Base-by-base conservation (phyloP, 75 land plant species). In the Larix kaempferi region DNA sequence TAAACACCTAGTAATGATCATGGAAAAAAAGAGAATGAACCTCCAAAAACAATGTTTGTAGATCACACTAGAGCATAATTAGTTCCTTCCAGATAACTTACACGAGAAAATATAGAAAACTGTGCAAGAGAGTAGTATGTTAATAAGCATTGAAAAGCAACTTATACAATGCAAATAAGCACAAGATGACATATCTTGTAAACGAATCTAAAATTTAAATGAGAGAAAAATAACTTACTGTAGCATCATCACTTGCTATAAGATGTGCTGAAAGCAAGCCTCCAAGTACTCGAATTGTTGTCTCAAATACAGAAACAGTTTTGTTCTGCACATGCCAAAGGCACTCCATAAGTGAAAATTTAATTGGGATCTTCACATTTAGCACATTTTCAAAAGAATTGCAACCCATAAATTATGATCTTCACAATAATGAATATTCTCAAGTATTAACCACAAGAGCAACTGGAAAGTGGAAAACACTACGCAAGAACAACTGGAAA, bases 221-320 rank as follows among this genome's bases (percentile, higher is more conserved):
- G 73, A 71, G 29, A 55, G 56, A 76, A 57, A 71, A 19, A 49
- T 11, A 49, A 57, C 66, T 64, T 87, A 97, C 99, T 82, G 95
- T 97, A 78, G 98, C 87, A 82, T 87, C 79, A 84, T 97, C 99
- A 78, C 90, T 92, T 63, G 98, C 99, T 75, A 97, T 86, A 74
- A 95, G 91, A 86, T 97, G 99, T 23, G 92, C 99, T 74, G 99
- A 92, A 35, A 97, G 88, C 63, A 97, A 87, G 60, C 99, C 98
- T 55, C 99, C 99, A 81, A 97, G 91, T 16, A 97, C 80, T 27
- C 99, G 92, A 54, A 97, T 97, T 23, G 93, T 95, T 21, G 98
- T 97, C 84, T 97, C 99, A 86, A 97, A 97, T 2, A 97, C 92
- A 37, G 99, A 97, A 25, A 97, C 98, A 74, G 99, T 97, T 75